phyloP scores from a whole-genome alignment of 768 basidiomycete genomes.

The Kwoniella europaea region DNA sequence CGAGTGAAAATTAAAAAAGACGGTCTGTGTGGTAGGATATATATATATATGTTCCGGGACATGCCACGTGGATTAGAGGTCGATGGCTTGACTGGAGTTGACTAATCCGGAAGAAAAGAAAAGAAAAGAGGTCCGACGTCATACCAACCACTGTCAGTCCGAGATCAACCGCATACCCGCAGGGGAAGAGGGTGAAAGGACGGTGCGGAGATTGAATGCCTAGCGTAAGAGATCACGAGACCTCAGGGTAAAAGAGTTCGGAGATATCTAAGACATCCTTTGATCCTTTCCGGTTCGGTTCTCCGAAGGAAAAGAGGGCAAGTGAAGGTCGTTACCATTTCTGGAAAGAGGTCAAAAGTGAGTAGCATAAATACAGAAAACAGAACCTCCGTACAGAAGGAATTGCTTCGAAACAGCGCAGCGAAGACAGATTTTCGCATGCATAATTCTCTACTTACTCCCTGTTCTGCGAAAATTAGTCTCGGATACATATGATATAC shows the following conservation, averaged over 20 bases:
- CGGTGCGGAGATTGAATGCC: not conserved
- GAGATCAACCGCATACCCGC: too few species aligned
- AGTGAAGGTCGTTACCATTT: not conserved
- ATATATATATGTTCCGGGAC: slow-evolving; percentile 14
- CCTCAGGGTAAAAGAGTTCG: not conserved
- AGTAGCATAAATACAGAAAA: not conserved
- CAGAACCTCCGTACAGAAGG: not conserved
- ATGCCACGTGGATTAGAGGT: slow-evolving; percentile 10
- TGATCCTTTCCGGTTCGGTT: not conserved
- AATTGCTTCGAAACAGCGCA: too few species aligned
- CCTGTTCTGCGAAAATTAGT: too few species aligned
- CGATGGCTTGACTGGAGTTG: slow-evolving; percentile 13
- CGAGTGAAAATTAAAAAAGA: not conserved
- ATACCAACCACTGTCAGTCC: too few species aligned
- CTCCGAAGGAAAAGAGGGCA: not conserved
- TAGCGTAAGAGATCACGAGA: not conserved
- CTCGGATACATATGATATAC: too few species aligned
- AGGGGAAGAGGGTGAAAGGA: not conserved
- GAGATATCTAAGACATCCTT: not conserved
- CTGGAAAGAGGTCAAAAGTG: not conserved
- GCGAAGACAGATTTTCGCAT: too few species aligned
- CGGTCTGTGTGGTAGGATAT: slow-evolving; percentile 16
- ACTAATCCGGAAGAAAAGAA: slow-evolving; percentile 5
- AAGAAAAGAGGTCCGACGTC: too few species aligned
- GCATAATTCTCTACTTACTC: too few species aligned